Base-by-base conservation (phyloP, 345 rosid genomes). In the Carallia pectinifolia region DNA sequence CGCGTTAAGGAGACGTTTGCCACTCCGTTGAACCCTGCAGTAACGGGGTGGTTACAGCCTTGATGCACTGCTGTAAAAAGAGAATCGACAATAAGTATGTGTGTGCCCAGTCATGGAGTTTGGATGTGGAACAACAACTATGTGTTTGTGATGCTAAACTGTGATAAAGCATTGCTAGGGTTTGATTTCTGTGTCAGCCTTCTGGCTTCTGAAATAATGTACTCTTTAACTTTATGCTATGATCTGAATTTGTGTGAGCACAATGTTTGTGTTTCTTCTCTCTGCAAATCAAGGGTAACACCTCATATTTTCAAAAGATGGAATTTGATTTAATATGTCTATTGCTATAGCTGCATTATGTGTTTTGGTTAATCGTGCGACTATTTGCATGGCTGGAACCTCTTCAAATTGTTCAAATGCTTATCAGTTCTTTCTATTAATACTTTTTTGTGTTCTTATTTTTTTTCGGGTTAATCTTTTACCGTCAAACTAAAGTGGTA, bases 51-150 rank as follows among this genome's bases (percentile, higher is more conserved):
- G 77, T 61, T 50, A 52, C 59, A 36, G 37, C 64, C 78, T 33
- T 79, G 40, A 64, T 78, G 85, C 61, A 34, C 33, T 62, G 23
- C 33, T 58, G 31, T 66, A 69, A 64, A 54, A 19, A 58, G 52
- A 64, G 50, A 59, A 53, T 30, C 31, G n/a, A 30, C 34, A 33
- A 33, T 27, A 58, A 67, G 67, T 37, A 56, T 72, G 38, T 31
- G 36, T 58, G 10, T 59, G 12, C 53, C 44, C 18, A 53, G 17
- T 53, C 4, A 33, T 33, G 34, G 4, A 33, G 34, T 15, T 53
- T 18, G 18, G n/a, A 17, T 17, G 55, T 17, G 19, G 55, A 19
- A 7, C 19, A 53, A 12, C n/a, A 53, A 53, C 17, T 17, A 4
- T 19, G 13, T 64, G 60, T 56, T 53, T 69, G 64, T 62, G n/a